These are phyloP conservation scores for Aegilops longissima DNA, from an alignment of 176 grass and related monocot species.

Conservation along the genomic window DNA sequence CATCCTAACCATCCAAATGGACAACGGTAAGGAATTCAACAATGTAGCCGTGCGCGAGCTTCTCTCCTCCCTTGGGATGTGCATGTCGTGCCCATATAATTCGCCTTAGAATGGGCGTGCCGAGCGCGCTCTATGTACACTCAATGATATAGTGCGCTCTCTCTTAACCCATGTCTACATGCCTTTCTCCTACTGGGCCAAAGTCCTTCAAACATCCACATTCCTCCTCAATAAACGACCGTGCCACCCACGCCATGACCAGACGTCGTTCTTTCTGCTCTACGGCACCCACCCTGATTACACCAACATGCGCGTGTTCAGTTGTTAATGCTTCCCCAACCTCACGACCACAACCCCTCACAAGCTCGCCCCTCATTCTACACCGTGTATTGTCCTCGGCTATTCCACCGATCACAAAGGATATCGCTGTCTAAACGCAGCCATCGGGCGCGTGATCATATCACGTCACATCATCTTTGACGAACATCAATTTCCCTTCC, in stretches of 20 bases:
- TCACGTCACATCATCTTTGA: background rate
- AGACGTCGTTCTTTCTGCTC: no score
- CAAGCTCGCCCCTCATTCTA: background rate
- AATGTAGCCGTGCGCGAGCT: no score
- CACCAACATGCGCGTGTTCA: no score
- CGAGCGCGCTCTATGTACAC: background rate
- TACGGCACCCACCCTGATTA: no score
- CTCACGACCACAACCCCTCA: background rate
- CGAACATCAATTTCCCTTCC: background rate
- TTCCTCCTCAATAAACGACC: no score
- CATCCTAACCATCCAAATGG: no score
- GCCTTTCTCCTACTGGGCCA: background rate
- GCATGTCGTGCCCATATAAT: background rate
- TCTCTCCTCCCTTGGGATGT: no score
- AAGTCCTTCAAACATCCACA: no score
- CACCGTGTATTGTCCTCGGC: background rate
- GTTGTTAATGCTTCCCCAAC: no score
- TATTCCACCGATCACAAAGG: background rate
- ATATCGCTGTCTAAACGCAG: background rate
- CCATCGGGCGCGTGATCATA: background rate
- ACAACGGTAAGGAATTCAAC: no score
- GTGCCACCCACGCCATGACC: no score
- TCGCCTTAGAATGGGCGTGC: background rate
- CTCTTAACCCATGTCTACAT: background rate
- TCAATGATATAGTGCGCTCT: background rate